Base-by-base conservation (phyloP, 371 early-diverging fungal genomes). In the Syncephalastrum sp. region DNA sequence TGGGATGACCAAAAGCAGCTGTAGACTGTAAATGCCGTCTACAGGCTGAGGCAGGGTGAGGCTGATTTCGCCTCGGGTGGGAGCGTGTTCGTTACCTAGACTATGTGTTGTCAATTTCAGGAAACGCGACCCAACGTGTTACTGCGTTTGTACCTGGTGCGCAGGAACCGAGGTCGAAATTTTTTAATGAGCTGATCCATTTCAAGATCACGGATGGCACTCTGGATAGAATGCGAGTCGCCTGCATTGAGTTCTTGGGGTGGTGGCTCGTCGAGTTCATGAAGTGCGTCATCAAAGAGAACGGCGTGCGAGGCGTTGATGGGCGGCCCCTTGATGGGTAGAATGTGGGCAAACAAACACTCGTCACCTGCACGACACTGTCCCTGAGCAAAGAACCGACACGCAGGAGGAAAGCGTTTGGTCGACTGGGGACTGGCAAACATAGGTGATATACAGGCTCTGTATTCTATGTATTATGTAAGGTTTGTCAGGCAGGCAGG, bases 301-400 rank as follows among this genome's bases (percentile, higher is more conserved):
- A 69, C 60, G 19, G 63, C 50, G 47, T 69, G 69, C 12, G 56
- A 29, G 13, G 29, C 53, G n/a, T 50, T 60, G 23, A 53, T 57
- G n/a, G 69, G 67, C 3, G 47, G 45, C 12, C 65, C 71, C 44
- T 63, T 56, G 24, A 77, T 55, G 8, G 77, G 79, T n/a, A 78
- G 50, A 24, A 73, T 67, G 48, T 78, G 79, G 41, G 75, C 69
- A 65, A 78, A 78, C 1, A 65, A 64, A 42, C 79, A 78, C 0
- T 69, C 68, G 47, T 70, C 61, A 0, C 79, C 79, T n/a, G 75
- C 75, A 58, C 79, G 67, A 65, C 79, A 78, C 27, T 64, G 69
- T 3, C 79, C 79, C 53, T 78, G 75, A 25, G 68, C 54, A 52
- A 65, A 78, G 48, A 75, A 78, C 12, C 79, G 64, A 63, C 79